phyloP scores from a whole-genome alignment of 225 moss, liverwort and hornwort genomes.

The Polytrichum commune region DNA sequence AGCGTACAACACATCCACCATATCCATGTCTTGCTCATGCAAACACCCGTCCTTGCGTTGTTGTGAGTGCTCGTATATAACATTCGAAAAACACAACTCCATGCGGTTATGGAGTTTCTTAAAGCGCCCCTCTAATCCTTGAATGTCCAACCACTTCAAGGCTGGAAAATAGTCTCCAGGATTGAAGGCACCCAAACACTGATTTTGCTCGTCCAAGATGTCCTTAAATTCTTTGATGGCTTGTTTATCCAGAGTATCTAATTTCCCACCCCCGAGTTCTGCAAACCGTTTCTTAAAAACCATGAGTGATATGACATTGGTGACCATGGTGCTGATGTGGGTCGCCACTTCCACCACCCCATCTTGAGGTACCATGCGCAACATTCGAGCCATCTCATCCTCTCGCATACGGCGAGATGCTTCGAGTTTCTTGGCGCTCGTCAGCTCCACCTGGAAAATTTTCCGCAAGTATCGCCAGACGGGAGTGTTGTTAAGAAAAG shows the following conservation, averaged over 20 bases:
- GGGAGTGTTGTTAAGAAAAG: background rate
- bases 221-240: background rate
- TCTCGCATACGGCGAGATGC: background rate
- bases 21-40: slow-evolving; percentile 12
- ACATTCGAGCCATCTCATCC: background rate
- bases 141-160: slow-evolving; percentile 17
- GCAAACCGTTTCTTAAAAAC: background rate
- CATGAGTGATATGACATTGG: background rate
- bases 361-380: background rate
- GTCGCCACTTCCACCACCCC: background rate
- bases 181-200: slow-evolving; percentile 8
- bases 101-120: slow-evolving; percentile 2
- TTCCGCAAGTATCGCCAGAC: background rate
- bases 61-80: slow-evolving; percentile 13
- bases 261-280: background rate
- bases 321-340: background rate
- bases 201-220: background rate
- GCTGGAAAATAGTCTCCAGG: slow-evolving; percentile 11
- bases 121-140: slow-evolving; percentile 9
- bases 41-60: background rate
- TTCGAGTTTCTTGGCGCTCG: background rate
- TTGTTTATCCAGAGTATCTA: background rate
- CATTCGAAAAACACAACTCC: slow-evolving; percentile 12
- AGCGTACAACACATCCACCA: slow-evolving; percentile 16
- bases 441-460: background rate